These are phyloP conservation scores for Calonectria pseudoreteaudii DNA, from an alignment of 2,329 filamentous ascomycete species.

Conservation along the genomic window DNA sequence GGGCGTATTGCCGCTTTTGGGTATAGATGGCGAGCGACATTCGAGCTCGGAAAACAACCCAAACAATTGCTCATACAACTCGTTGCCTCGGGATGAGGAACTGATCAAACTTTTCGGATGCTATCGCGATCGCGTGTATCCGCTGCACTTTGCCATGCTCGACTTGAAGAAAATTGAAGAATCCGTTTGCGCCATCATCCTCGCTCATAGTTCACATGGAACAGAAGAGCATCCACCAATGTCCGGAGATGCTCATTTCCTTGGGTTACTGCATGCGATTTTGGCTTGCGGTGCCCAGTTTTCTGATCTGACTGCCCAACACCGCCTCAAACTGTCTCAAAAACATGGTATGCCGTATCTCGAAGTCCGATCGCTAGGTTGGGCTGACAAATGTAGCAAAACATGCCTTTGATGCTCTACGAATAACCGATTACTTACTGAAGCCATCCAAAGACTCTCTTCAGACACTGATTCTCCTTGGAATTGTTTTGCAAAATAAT, in stretches of 20 bases:
- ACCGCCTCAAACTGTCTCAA: slow-evolving; percentile 12
- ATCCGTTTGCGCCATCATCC: slow-evolving; percentile 26
- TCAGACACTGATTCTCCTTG: slow-evolving; percentile 34
- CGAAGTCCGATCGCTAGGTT: not conserved
- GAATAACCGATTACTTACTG: slow-evolving; percentile 24
- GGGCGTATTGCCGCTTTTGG: slow-evolving; percentile 30
- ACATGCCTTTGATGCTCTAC: slow-evolving; percentile 18
- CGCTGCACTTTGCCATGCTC: slow-evolving; percentile 26
- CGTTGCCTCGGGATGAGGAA: slow-evolving; percentile 17
- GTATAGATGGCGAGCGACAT: slow-evolving; percentile 10
- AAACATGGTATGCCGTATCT: slow-evolving; percentile 10
- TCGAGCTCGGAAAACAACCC: not conserved
- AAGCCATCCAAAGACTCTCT: slow-evolving; percentile 29
- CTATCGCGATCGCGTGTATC: slow-evolving; percentile 29
- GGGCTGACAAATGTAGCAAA: not conserved
- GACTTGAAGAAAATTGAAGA: slow-evolving; percentile 27
- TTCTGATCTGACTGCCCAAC: slow-evolving; percentile 20
- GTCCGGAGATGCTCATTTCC: slow-evolving; percentile 3
- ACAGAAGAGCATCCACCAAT: not conserved
- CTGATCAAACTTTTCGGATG: slow-evolving; percentile 29
- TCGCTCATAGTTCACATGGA: not conserved
- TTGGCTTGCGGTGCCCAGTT: slow-evolving; percentile 35
- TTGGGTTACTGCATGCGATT: slow-evolving; percentile 35
- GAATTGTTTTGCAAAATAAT: slow-evolving; percentile 32
- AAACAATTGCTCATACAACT: not conserved